Conservation (phyloP, 2,329 filamentous ascomycete genomes). For the Scedosporium apiospermum region DNA sequence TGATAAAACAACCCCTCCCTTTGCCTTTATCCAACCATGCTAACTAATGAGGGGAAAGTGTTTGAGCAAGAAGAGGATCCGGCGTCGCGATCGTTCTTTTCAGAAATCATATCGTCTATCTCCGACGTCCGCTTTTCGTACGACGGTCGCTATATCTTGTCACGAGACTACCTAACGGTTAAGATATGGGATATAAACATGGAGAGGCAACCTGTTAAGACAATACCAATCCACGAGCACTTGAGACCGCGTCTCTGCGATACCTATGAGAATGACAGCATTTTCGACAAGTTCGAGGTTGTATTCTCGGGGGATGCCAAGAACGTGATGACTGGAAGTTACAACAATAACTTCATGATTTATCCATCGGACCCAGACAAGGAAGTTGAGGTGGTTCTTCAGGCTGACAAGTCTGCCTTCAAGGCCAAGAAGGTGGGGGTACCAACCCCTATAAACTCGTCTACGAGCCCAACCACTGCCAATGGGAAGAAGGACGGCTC, state of each 20-base stretch:
- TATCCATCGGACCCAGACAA: conserved; percentile 94
- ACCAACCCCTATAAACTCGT: conserved; percentile 86
- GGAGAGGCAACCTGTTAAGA: conserved; percentile 96
- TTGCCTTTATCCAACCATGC: not conserved
- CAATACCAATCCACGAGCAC: conserved; percentile 97
- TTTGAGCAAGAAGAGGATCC: conserved; percentile 99
- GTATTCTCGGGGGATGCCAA: conserved; percentile 97
- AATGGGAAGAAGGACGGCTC: conserved; percentile 83
- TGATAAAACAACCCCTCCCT: not conserved
- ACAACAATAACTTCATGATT: conserved; percentile 99
- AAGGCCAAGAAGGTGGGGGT: conserved; percentile 99
- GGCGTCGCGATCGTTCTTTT: conserved; percentile 95
- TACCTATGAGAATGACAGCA: conserved; percentile 98
- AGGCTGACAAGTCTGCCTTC: conserved; percentile 98
- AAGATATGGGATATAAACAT: conserved; percentile 99
- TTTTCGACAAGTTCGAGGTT: conserved; percentile 99
- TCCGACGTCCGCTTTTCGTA: conserved; percentile 97
- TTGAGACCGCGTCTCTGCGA: conserved; percentile 89
- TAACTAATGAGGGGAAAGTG: conserved; percentile 42
- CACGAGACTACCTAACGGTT: conserved; percentile 93
- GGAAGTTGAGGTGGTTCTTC: conserved; percentile 93
- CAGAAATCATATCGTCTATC: conserved; percentile 98
- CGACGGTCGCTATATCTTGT: conserved; percentile 94
- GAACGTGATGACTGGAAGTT: conserved; percentile 99
- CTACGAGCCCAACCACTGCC: conserved; percentile 59